Evolutionary conservation across 2,329 filamentous ascomycete genomes (phyloP).

Genomic region (Alternaria burnsii): DNA sequence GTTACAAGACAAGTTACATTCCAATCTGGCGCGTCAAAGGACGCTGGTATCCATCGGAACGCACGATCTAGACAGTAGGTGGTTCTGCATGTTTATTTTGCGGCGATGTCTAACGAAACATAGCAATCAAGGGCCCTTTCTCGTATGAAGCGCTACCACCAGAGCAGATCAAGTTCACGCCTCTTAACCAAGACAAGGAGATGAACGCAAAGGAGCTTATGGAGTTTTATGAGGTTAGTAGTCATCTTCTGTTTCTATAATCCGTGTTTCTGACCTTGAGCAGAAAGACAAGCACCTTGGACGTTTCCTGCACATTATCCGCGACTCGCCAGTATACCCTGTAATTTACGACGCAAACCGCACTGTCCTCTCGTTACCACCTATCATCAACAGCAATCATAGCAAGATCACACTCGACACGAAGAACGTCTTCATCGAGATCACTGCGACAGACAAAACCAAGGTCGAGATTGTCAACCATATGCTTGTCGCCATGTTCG

Average conservation of each 20-base stretch:
- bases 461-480: conserved; percentile 96
- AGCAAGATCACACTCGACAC: conserved; percentile 95
- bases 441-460: conserved; percentile 93
- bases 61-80: conserved; percentile 82
- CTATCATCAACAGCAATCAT: conserved; percentile 97
- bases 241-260: not conserved
- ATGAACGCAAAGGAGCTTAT: conserved; percentile 91
- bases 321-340: conserved; percentile 91
- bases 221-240: conserved; percentile 79
- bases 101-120: conserved; percentile 23
- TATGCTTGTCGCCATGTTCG: conserved; percentile 98
- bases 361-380: conserved; percentile 89
- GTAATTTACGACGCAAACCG: conserved; percentile 92
- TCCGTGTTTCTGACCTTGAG: conserved; percentile 26
- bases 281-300: conserved; percentile 90
- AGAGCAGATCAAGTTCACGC: conserved; percentile 89
- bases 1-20: conserved; percentile 96
- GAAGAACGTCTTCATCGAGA: conserved; percentile 95
- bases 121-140: conserved; percentile 85
- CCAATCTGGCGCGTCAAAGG: conserved; percentile 90
- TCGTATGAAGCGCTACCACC: conserved; percentile 92
- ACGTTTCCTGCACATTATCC: conserved; percentile 91
- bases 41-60: conserved; percentile 97
- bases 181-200: conserved; percentile 88
- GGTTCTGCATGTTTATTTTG: not conserved